These are phyloP conservation scores for Diplosphaera chodatii DNA, from an alignment of 139 green algal species.

Conservation along the genomic window DNA sequence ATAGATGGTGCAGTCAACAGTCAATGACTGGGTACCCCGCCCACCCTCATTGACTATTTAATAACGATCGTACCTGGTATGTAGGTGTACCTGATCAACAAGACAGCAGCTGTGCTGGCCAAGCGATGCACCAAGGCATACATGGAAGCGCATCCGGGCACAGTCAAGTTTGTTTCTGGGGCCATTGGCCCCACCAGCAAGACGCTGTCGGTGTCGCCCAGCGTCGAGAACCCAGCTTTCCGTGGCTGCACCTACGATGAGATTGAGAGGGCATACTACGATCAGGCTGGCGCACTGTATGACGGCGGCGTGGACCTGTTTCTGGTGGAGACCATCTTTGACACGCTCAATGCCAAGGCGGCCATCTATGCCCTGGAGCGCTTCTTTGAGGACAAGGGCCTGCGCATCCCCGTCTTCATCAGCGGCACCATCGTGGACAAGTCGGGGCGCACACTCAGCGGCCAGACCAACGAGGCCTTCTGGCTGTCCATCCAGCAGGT, in stretches of 20 bases:
- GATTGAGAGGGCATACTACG: slow-evolving; percentile 89
- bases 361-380: slow-evolving; percentile 90
- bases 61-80: no score
- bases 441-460: slow-evolving; percentile 87
- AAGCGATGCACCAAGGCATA: slow-evolving; percentile 64
- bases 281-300: slow-evolving; percentile 78
- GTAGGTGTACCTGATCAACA: slow-evolving; percentile 85
- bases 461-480: slow-evolving; percentile 98
- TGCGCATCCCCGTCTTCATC: slow-evolving; percentile 89
- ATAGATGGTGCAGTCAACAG: no score
- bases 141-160: slow-evolving; percentile 71
- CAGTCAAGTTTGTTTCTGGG: slow-evolving; percentile 87
- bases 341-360: slow-evolving; percentile 96
- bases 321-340: slow-evolving; percentile 98
- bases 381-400: slow-evolving; percentile 73
- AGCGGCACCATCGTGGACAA: slow-evolving; percentile 90
- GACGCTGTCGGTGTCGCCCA: slow-evolving; percentile 91
- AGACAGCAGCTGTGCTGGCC: slow-evolving; percentile 74
- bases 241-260: slow-evolving; percentile 93
- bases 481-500: slow-evolving; percentile 79
- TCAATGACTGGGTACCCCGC: no score
- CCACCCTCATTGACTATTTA: no score
- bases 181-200: slow-evolving; percentile 95
- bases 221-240: slow-evolving; percentile 95
- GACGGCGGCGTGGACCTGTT: slow-evolving; percentile 93